Evolutionary conservation across 2,329 filamentous ascomycete genomes (phyloP).

Genomic region (Nemania abortiva): DNA sequence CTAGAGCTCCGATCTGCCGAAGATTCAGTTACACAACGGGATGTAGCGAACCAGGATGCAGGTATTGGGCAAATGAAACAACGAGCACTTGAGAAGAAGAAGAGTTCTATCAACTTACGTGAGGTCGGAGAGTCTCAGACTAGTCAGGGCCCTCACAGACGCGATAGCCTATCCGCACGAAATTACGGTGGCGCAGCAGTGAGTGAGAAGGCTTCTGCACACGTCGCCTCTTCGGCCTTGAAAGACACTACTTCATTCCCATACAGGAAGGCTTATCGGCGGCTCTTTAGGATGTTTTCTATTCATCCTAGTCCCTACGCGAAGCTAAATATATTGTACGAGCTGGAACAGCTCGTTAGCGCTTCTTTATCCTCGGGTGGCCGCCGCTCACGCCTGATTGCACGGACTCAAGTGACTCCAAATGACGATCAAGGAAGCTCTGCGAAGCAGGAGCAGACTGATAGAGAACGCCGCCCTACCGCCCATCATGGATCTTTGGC

Average conservation of each 20-base stretch:
- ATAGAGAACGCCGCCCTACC: constrained; percentile 76
- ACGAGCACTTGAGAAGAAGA: constrained; percentile 72
- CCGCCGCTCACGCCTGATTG: constrained; percentile 52
- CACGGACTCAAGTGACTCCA: constrained; percentile 56
- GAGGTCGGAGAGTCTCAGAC: constrained; percentile 58
- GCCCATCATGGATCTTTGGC: constrained; percentile 57
- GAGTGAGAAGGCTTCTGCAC: constrained; percentile 55
- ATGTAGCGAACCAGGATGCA: constrained; percentile 57
- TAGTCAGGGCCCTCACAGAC: constrained; percentile 55
- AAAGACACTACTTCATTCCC: constrained; percentile 72
- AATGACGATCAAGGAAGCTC: constrained; percentile 51
- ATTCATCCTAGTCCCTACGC: constrained; percentile 88
- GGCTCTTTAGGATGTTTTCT: constrained; percentile 85
- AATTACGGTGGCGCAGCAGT: constrained; percentile 58
- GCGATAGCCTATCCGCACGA: constrained; percentile 54
- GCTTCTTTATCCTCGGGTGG: constrained; percentile 75
- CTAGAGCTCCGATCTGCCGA: constrained; percentile 71
- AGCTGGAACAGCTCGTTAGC: constrained; percentile 84
- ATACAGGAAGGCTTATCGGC: constrained; percentile 82
- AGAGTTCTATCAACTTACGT: constrained; percentile 75
- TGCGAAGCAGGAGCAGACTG: constrained; percentile 70
- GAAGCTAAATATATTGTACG: constrained; percentile 85
- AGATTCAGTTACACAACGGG: constrained; percentile 60
- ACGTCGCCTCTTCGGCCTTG: constrained; percentile 42
- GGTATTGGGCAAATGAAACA: constrained; percentile 61